These are phyloP conservation scores for Lentinula sp. DNA, from an alignment of 768 basidiomycete species.

Conservation along the genomic window DNA sequence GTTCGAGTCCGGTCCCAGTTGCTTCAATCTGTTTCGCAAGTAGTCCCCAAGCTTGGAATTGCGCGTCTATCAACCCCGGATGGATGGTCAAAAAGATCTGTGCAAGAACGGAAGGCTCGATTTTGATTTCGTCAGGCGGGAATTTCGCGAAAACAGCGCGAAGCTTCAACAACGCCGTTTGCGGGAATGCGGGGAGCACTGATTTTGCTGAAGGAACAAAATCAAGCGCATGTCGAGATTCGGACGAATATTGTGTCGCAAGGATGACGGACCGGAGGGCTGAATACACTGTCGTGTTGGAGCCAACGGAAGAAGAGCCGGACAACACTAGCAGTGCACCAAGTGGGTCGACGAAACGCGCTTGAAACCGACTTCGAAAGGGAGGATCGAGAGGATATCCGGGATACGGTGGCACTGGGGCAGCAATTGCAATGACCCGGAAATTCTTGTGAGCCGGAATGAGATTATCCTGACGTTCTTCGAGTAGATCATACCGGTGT, in stretches of 20 bases:
- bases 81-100: slow-evolving; percentile 54
- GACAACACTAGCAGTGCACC: slow-evolving; percentile 43
- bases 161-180: slow-evolving; percentile 54
- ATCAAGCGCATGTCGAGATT: slow-evolving; percentile 49
- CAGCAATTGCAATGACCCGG: slow-evolving; percentile 63
- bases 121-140: slow-evolving; percentile 31
- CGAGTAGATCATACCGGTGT: slow-evolving; percentile 48
- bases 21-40: slow-evolving; percentile 51
- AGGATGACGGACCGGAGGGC: slow-evolving; percentile 53
- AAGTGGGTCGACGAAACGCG: slow-evolving; percentile 59
- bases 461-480: slow-evolving; percentile 38
- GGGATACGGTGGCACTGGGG: slow-evolving; percentile 63
- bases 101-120: slow-evolving; percentile 44
- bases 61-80: slow-evolving; percentile 47
- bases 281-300: slow-evolving; percentile 24
- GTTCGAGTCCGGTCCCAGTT: slow-evolving; percentile 39
- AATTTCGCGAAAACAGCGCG: slow-evolving; percentile 38
- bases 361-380: slow-evolving; percentile 64
- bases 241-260: slow-evolving; percentile 58
- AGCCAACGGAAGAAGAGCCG: slow-evolving; percentile 8
- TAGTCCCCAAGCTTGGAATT: slow-evolving; percentile 58
- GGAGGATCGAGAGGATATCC: slow-evolving; percentile 65
- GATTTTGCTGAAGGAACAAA: slow-evolving; percentile 37
- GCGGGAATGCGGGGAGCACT: slow-evolving; percentile 55
- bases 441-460: slow-evolving; percentile 65